These are phyloP conservation scores for Lactarius vividus DNA, from an alignment of 768 basidiomycete species.

Conservation along the genomic window DNA sequence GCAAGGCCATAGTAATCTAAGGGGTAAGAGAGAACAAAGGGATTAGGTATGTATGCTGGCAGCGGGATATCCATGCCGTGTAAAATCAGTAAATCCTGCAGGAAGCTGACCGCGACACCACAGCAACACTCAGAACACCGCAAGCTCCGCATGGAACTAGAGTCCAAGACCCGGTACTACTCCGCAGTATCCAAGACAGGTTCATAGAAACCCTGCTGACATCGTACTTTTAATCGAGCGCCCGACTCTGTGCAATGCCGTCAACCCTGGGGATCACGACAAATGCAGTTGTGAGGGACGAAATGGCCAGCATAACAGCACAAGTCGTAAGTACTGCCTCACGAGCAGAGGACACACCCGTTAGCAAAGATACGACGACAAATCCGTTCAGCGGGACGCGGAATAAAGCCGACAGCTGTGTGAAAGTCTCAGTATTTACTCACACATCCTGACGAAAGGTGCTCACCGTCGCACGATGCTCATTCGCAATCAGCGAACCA, in stretches of 20 bases:
- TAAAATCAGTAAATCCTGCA: background rate
- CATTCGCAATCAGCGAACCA: conserved; percentile 63
- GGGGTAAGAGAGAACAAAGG: background rate
- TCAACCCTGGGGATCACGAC: conserved; percentile 36
- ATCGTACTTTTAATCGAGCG: conserved; percentile 6
- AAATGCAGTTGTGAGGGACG: conserved; percentile 55
- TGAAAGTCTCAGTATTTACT: conserved; percentile 1
- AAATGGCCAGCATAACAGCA: conserved; percentile 54
- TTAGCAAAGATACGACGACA: conserved; percentile 65
- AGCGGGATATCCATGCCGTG: background rate
- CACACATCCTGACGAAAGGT: conserved; percentile 1
- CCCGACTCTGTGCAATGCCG: conserved; percentile 7
- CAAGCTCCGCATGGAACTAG: background rate
- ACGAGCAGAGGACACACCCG: conserved; percentile 65
- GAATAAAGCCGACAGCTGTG: conserved; percentile 64
- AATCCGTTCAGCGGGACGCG: conserved; percentile 74
- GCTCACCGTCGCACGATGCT: conserved; percentile 70
- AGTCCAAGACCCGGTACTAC: background rate
- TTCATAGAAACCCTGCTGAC: background rate
- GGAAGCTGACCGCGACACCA: background rate
- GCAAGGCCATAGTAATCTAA: conserved; percentile 1
- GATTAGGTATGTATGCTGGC: background rate
- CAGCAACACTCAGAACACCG: background rate
- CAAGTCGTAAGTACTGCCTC: conserved; percentile 57
- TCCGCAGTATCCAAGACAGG: background rate